Evolutionary conservation across 2,329 filamentous ascomycete genomes (phyloP), one percentile per base, ranked within the genome.

Genomic region (Phaeosphaeria sp.): DNA sequence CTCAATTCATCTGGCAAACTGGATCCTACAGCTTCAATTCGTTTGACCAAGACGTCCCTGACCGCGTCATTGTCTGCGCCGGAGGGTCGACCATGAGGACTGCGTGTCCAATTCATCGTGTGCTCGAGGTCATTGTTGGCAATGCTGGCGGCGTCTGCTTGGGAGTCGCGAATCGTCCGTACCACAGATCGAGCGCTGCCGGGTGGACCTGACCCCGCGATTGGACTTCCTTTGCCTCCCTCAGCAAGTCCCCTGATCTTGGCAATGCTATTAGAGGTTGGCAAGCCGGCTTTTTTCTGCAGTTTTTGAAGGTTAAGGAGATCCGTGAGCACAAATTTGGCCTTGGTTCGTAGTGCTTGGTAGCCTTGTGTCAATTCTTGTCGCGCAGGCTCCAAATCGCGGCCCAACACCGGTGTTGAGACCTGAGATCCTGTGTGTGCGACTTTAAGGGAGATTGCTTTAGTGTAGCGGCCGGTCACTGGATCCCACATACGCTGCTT

Each of bases 1-100:
- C 65, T 69, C 11, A 75, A 54, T 2, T 65, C 55, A 1, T 72
- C 68, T 11, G 73, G 68, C 15, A 75, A 56, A 15, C 55, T 59
- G 25, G 59, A 54, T n/a, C 70, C 64, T 11, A 76, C 36, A 0
- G 66, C 65, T 15, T 53, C 59, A 11, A 62, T 63, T 1, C 73
- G 68, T 46, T 69, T 72, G 18, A 75, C 67, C 1, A 76, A 61
- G 10, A 58, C 56, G 46, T 72, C 68, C 15, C 73, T 66, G n/a
- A 73, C 23, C 1, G 41, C 46, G 36, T 74, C 72, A 30, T 67
- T 50, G 18, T 60, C 54, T 15, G 55, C 54, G 7, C 46, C 53
- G 1, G 66, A 64, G 39, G 54, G 30, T 10, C 60, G 61, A 1
- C 63, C 65, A 48, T 58, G 36, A 6, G 62, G 55, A 15, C 58